These are phyloP conservation scores for Rhizoctonia solani DNA, from an alignment of 1,284 basidiomycete genomes.

Conservation along the genomic window DNA sequence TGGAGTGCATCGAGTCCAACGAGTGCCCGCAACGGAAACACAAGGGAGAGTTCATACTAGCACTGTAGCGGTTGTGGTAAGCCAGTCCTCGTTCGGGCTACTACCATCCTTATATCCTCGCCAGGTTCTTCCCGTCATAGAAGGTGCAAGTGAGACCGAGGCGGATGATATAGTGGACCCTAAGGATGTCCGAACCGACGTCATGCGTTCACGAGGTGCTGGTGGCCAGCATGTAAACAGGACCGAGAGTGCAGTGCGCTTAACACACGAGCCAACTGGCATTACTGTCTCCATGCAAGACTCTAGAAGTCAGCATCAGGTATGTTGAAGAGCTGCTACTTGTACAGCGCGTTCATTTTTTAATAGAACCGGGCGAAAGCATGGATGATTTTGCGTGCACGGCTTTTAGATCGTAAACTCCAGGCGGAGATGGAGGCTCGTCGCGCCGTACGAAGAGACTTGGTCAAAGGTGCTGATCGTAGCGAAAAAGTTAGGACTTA, in stretches of 20 bases:
- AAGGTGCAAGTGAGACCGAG: slow-evolving; percentile 54
- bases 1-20: slow-evolving; percentile 94
- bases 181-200: slow-evolving; percentile 87
- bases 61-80: slow-evolving; percentile 84
- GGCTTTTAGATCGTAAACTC: slow-evolving; percentile 80
- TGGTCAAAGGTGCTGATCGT: slow-evolving; percentile 79
- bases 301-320: slow-evolving; percentile 93
- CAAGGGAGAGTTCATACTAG: slow-evolving; percentile 91
- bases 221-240: slow-evolving; percentile 99
- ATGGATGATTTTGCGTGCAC: slow-evolving; percentile 81
- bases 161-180: slow-evolving; percentile 66
- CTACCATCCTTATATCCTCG: slow-evolving; percentile 16
- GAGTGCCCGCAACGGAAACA: slow-evolving; percentile 88
- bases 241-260: slow-evolving; percentile 96
- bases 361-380: slow-evolving; percentile 82
- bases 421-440: slow-evolving; percentile 69
- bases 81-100: slow-evolving; percentile 37
- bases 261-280: slow-evolving; percentile 92
- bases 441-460: slow-evolving; percentile 67
- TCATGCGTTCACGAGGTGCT: slow-evolving; percentile 93
- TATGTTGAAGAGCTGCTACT: too few relatives aligned
- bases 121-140: slow-evolving; percentile 78
- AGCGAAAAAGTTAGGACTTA: slow-evolving; percentile 95
- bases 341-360: too few relatives aligned
- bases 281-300: slow-evolving; percentile 99